Evolutionary conservation across 2,329 filamentous ascomycete species (phyloP).

Genomic region (Anthostomella pinea): DNA sequence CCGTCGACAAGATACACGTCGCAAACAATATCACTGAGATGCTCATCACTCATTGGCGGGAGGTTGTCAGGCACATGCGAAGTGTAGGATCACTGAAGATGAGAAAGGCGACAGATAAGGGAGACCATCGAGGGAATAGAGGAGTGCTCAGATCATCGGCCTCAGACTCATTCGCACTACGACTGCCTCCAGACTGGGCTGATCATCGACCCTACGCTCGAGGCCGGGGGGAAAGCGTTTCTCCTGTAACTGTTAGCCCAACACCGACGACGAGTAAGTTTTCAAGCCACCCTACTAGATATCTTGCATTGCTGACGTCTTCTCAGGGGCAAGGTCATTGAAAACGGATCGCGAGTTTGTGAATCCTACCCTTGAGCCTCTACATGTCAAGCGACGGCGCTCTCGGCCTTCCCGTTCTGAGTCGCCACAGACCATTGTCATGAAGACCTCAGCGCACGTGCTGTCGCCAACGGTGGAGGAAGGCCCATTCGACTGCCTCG

Average conservation of each 20-base stretch:
- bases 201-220: conserved; percentile 15
- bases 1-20: conserved; percentile 55
- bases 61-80: conserved; percentile 59
- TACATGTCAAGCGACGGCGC: conserved; percentile 14
- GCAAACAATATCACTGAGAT: conserved; percentile 62
- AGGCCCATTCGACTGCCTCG: conserved; percentile 11
- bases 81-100: conserved; percentile 38
- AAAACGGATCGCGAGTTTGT: too few species aligned
- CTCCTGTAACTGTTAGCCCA: conserved; percentile 38
- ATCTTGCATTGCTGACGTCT: conserved; percentile 1
- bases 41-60: conserved; percentile 64
- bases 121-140: conserved; percentile 10
- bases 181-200: conserved; percentile 37
- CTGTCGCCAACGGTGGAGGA: conserved; percentile 33
- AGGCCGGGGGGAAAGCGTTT: conserved; percentile 26
- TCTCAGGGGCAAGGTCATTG: conserved; percentile 11
- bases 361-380: conserved; percentile 9
- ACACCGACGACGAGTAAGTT: conserved; percentile 28
- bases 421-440: conserved; percentile 10
- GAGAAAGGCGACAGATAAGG: conserved; percentile 10
- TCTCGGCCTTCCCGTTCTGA: conserved; percentile 16
- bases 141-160: conserved; percentile 36
- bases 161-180: conserved; percentile 40
- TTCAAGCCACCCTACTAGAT: background rate
- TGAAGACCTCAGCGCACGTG: conserved; percentile 13